phyloP scores from a whole-genome alignment of 2,329 filamentous ascomycete species.

The Cytospora schulzeri region DNA sequence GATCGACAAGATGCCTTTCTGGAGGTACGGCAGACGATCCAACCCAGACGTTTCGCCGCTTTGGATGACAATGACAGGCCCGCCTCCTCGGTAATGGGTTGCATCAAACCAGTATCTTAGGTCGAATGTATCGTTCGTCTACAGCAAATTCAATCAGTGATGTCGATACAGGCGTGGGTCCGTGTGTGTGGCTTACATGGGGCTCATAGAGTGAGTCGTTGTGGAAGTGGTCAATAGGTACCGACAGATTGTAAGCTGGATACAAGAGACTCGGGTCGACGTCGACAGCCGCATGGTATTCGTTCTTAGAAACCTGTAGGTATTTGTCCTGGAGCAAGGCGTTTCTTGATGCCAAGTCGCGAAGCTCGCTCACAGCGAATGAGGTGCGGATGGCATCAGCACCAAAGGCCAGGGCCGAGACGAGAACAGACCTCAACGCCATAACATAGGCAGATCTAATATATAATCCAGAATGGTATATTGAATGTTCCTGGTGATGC shows the following conservation, averaged over 20 bases:
- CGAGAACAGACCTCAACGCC: slow-evolving; percentile 12
- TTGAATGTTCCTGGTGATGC: not conserved
- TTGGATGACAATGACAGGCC: slow-evolving; percentile 77
- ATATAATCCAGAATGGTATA: not conserved
- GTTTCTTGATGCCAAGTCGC: not conserved
- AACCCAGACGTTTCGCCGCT: slow-evolving; percentile 69
- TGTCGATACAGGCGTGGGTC: too few species aligned
- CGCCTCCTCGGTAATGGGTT: slow-evolving; percentile 72
- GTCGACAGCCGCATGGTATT: slow-evolving; percentile 2
- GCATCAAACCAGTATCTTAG: slow-evolving; percentile 85
- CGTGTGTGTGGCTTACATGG: slow-evolving; percentile 52
- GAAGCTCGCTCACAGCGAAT: slow-evolving; percentile 21
- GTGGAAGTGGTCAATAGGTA: slow-evolving; percentile 79
- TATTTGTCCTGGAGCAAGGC: slow-evolving; percentile 15
- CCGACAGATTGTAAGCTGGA: slow-evolving; percentile 44
- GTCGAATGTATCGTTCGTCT: slow-evolving; percentile 63
- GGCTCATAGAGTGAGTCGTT: slow-evolving; percentile 78
- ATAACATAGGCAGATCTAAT: not conserved
- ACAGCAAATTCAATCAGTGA: too few species aligned
- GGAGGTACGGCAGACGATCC: slow-evolving; percentile 68
- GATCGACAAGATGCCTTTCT: slow-evolving; percentile 76
- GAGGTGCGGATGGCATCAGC: slow-evolving; percentile 21
- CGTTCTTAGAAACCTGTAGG: not conserved
- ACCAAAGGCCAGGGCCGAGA: slow-evolving; percentile 12
- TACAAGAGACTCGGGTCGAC: slow-evolving; percentile 34